A percentile compares a stretch with the other conserved stretches of the same genome.
Evolutionary conservation across 2,329 filamentous ascomycete species (phyloP).

Genomic region (Fonsecaea monophora): DNA sequence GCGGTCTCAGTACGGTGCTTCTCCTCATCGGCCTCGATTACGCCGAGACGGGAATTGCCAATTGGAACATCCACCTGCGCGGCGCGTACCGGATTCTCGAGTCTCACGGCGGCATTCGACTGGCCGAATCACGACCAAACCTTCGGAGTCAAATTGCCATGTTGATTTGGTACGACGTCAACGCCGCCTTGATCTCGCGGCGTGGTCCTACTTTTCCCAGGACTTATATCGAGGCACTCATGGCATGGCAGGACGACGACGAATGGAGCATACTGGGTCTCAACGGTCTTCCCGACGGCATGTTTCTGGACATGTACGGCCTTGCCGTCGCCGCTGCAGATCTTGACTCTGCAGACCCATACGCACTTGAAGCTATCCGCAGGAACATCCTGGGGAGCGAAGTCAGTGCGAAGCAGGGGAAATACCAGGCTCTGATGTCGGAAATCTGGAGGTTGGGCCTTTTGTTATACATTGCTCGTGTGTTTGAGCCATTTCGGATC

Average conservation of each 20-base stretch:
- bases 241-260: conserved; percentile 34
- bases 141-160: conserved; percentile 35
- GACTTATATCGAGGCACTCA: conserved; percentile 30
- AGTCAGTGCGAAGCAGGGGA: conserved; percentile 12
- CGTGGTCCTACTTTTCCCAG: conserved; percentile 32
- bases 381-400: conserved; percentile 20
- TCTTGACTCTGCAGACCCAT: conserved; percentile 10
- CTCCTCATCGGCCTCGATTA: conserved; percentile 35
- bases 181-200: conserved; percentile 31
- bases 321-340: conserved; percentile 26
- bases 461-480: conserved; percentile 28
- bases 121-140: conserved; percentile 30
- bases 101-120: conserved; percentile 31
- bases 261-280: conserved; percentile 38
- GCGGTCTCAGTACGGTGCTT: conserved; percentile 30
- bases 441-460: conserved; percentile 27
- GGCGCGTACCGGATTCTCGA: conserved; percentile 34
- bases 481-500: conserved; percentile 9
- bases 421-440: conserved; percentile 25
- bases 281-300: conserved; percentile 34
- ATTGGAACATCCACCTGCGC: conserved; percentile 35
- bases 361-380: conserved; percentile 10
- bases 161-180: conserved; percentile 37
- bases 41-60: conserved; percentile 30
- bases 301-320: conserved; percentile 36